phyloP scores from a whole-genome alignment of 352 stramenopile species.

The Globisporangium lucens region DNA sequence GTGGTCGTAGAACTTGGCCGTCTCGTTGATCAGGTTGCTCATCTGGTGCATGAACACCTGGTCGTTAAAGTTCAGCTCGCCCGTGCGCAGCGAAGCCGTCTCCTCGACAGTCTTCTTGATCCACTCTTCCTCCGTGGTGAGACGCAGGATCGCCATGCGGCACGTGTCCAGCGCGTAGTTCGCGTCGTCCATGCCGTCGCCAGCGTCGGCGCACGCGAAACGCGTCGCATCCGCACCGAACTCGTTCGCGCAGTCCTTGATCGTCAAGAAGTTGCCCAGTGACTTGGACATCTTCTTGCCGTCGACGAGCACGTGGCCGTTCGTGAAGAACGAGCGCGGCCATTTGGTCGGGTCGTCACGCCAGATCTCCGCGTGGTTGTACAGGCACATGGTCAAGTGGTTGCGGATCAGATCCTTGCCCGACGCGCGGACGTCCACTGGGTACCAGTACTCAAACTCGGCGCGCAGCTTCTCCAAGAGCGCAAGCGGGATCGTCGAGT shows the following conservation, averaged over 20 bases:
- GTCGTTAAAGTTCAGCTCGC: conserved; percentile 90
- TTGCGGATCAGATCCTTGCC: conserved; percentile 97
- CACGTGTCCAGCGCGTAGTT: conserved; percentile 98
- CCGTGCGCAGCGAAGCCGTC: conserved; percentile 77
- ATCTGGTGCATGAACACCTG: conserved; percentile 97
- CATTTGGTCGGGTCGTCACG: conserved; percentile 96
- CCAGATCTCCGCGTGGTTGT: conserved; percentile 99
- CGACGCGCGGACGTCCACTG: conserved; percentile 97
- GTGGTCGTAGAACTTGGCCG: conserved; percentile 83
- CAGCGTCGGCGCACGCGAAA: conserved; percentile 97
- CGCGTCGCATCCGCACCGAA: conserved; percentile 96
- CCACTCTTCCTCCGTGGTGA: conserved; percentile 98
- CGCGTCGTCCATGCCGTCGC: conserved; percentile 97
- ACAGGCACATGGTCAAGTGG: conserved; percentile 99
- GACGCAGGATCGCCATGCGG: conserved; percentile 95
- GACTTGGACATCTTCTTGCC: conserved; percentile 99
- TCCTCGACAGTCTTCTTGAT: conserved; percentile 92
- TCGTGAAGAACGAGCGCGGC: conserved; percentile 98
- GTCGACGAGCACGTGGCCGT: conserved; percentile 97
- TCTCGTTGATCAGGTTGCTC: conserved; percentile 92
- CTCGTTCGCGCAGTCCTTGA: conserved; percentile 95
- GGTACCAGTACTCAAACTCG: conserved; percentile 99
- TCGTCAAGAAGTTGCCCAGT: conserved; percentile 99
- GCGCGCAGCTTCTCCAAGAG: conserved; percentile 92
- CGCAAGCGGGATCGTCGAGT: conserved; percentile 86